Conservation (phyloP, 108 stramenopile genomes). For the Phaeodactylum tricornutum region DNA sequence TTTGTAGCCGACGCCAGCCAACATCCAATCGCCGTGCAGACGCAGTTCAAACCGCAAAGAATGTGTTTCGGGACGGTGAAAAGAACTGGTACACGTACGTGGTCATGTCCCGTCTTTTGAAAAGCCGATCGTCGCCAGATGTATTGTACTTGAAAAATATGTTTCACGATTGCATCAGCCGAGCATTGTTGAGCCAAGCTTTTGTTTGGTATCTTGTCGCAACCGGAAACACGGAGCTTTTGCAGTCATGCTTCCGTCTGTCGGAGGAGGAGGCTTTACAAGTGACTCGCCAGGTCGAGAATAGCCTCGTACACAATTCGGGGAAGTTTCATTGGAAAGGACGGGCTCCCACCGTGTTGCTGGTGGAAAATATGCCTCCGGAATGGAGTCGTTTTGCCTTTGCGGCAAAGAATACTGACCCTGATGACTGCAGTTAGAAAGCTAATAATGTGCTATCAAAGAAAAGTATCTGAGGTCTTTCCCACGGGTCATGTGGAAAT, state of each 20-base stretch:
- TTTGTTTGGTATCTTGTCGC: slow-evolving; percentile 2
- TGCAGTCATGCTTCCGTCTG: background rate
- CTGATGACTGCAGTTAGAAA: too few species aligned
- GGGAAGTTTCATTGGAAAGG: background rate
- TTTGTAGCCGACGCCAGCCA: background rate
- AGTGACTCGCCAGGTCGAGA: background rate
- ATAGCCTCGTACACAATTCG: background rate
- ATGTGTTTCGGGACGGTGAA: background rate
- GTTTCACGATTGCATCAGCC: background rate
- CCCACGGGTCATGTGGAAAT: too few species aligned
- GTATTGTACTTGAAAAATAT: slow-evolving; percentile 2
- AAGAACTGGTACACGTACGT: background rate
- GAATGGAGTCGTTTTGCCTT: slow-evolving; percentile 1
- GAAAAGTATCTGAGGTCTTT: too few species aligned
- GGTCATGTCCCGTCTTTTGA: background rate
- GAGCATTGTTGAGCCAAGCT: background rate
- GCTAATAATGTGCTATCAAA: too few species aligned
- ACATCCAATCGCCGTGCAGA: background rate
- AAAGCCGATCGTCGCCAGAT: background rate
- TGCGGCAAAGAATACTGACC: too few species aligned
- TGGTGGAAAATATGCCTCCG: background rate
- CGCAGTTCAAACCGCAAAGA: background rate
- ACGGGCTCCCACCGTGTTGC: slow-evolving; percentile 1
- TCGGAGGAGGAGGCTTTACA: background rate
- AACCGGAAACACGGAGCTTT: background rate